Base-by-base conservation (phyloP, 1,284 basidiomycete species). In the Taiwanofungus camphoratus region DNA sequence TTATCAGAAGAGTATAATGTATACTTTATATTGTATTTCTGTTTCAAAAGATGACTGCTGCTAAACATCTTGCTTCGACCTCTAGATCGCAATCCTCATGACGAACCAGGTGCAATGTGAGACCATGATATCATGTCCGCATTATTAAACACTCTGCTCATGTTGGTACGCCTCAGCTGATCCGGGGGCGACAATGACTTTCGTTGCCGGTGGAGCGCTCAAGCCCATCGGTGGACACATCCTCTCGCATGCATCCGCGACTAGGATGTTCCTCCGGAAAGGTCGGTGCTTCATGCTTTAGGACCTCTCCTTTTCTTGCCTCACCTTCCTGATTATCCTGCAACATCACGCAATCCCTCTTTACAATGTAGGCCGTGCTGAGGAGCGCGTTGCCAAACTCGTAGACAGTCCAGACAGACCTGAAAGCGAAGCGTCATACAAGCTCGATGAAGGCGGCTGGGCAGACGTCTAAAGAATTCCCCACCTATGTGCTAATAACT, bases 321-420 rank as follows among this genome's bases (percentile, higher is more conserved):
- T n/a, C n/a, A n/a, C n/a, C n/a, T n/a, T n/a, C n/a, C n/a, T n/a
- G n/a, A n/a, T n/a, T n/a, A n/a, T n/a, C n/a, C n/a, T n/a, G n/a
- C n/a, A n/a, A n/a, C n/a, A n/a, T n/a, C n/a, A n/a, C n/a, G n/a
- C n/a, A 4, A 7, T 36, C 29, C 24, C 5, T 7, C 19, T 32
- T 22, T 15, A n/a, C 5, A 13, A 20, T 21, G 16, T 52, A 87
- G 91, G 92, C 51, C 82, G 92, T 35, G 92, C 89, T 4, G 92
- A 95, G 60, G 92, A 96, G 67, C 85, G 92, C 45, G 90, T 95
- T 22, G 92, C 92, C n/a, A 96, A 95, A 61, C 74, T 96, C 3
- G 87, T 92, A 31, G 92, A 96, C 61, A 92, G 88, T 55, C 92
- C 92, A 4, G 92, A 95, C 60, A 77, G 85, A 53, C 89, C 90